phyloP scores from a whole-genome alignment of 306 rosid species.

The Myrica gale region DNA sequence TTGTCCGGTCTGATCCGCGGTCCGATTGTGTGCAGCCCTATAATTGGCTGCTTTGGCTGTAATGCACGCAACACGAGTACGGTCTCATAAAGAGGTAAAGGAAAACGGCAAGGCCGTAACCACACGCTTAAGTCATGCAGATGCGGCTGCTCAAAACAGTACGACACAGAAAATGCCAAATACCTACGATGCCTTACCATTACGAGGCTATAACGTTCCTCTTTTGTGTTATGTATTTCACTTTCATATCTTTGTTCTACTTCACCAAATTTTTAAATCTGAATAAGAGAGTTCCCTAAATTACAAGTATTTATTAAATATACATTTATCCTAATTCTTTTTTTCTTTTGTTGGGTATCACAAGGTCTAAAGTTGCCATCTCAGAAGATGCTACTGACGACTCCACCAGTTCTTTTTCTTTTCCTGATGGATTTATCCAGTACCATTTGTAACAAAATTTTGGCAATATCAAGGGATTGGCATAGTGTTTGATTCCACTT shows the following conservation, averaged over 20 bases:
- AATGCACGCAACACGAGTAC: slow-evolving; percentile 18
- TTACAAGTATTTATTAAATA: too few species aligned
- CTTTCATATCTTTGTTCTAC: background rate
- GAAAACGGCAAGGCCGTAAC: background rate
- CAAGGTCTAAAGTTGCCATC: too few species aligned
- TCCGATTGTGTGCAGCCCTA: too few species aligned
- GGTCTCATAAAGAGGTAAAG: background rate
- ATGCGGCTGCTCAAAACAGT: slow-evolving; percentile 17
- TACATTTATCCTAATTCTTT: too few species aligned
- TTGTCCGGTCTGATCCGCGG: too few species aligned
- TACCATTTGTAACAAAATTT: background rate
- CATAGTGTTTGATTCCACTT: too few species aligned
- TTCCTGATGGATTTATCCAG: background rate
- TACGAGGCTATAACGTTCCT: slow-evolving; percentile 15
- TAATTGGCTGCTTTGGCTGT: slow-evolving; percentile 16
- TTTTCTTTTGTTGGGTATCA: too few species aligned
- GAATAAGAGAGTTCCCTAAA: too few species aligned
- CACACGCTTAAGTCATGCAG: slow-evolving; percentile 32
- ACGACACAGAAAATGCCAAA: slow-evolving; percentile 26
- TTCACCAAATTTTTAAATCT: background rate
- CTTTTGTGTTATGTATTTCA: background rate
- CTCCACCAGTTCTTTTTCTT: background rate
- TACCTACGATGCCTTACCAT: slow-evolving; percentile 34
- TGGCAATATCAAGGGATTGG: too few species aligned
- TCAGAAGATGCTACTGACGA: too few species aligned